Conservation (phyloP, 176 grass and related monocot species). For the Juncus inflexus region DNA sequence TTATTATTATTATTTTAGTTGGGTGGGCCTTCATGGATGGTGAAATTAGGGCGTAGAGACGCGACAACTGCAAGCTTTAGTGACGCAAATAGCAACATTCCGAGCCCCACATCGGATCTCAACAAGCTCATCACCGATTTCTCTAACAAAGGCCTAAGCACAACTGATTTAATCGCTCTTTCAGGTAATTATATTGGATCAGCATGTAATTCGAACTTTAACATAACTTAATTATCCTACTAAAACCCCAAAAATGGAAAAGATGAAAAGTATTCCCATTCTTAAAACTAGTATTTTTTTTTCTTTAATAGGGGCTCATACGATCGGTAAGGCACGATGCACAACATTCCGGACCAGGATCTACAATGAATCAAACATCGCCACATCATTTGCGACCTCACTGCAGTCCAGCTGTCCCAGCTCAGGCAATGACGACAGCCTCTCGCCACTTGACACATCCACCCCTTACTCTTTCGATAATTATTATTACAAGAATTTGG, state of each 20-base stretch:
- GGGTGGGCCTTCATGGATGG: slow-evolving; percentile 36
- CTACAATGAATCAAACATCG: slow-evolving; percentile 65
- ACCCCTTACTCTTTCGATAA: slow-evolving; percentile 74
- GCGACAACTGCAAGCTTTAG: slow-evolving; percentile 36
- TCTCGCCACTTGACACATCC: slow-evolving; percentile 52
- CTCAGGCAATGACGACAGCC: slow-evolving; percentile 34
- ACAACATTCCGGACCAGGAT: slow-evolving; percentile 48
- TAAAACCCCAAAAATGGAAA: too few species aligned
- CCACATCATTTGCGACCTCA: slow-evolving; percentile 30
- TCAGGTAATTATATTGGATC: slow-evolving; percentile 20
- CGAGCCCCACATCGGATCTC: slow-evolving; percentile 23
- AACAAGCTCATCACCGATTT: slow-evolving; percentile 39
- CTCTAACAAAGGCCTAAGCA: slow-evolving; percentile 31
- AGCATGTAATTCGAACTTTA: neutral
- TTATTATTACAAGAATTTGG: slow-evolving; percentile 68
- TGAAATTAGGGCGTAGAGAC: slow-evolving; percentile 39
- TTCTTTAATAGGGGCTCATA: slow-evolving; percentile 54
- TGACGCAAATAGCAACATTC: slow-evolving; percentile 37
- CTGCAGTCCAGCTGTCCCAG: slow-evolving; percentile 42
- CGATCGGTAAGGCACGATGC: slow-evolving; percentile 58
- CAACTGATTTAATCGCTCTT: slow-evolving; percentile 32
- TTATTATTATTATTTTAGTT: slow-evolving; percentile 25
- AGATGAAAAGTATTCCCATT: neutral
- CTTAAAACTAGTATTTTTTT: slow-evolving; percentile 4
- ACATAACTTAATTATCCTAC: too few species aligned